Base-by-base conservation (phyloP, 1,284 basidiomycete genomes). In the Ceratobasidium sp. region DNA sequence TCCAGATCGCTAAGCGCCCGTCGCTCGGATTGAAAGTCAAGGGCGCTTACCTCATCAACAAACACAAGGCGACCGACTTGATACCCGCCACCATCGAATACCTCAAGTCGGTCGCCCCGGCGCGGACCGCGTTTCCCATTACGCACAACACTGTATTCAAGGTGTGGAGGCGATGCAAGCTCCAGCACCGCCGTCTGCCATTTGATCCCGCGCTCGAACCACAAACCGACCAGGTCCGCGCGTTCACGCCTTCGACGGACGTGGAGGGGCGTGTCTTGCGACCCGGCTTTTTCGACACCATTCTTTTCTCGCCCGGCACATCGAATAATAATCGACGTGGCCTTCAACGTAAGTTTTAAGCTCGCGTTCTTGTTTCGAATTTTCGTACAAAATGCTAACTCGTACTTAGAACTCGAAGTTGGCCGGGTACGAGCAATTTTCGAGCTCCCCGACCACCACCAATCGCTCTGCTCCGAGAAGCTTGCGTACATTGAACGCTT, bases 401-500 rank as follows among this genome's bases (percentile, higher is more conserved):
- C n/a, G 20, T n/a, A 12, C 4, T 20, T 20, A 62, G 59, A 20
- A 9, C 17, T 62, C 20, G 33, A 62, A 62, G 69, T 42, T 20
- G 57, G 42, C 13, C 69, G 20, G 6, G 69, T 73, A 4, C 42
- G 69, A 26, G 42, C 57, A 2, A 73, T 73, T 48, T 73, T 73
- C 52, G 12, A 40, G 10, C 57, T 73, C 6, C 69, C 69, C 3
- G 13, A 42, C 17, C 42, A 48, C 54, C 57, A 48, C 23, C 38
- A 61, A 48, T 59, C n/a, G 1, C 13, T 61, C 1, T 73, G 3
- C 28, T 44, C 56, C 44, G 42, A 33, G 2, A 57, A 57, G 13
- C 57, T 73, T 28, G 69, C 28, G 12, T 73, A 73, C 33, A 42
- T 73, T 28, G 69, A 73, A 26, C 10, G 15, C 3, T 73, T 73